Conservation (phyloP, 768 basidiomycete species). For the Lactifluus rugatus region DNA sequence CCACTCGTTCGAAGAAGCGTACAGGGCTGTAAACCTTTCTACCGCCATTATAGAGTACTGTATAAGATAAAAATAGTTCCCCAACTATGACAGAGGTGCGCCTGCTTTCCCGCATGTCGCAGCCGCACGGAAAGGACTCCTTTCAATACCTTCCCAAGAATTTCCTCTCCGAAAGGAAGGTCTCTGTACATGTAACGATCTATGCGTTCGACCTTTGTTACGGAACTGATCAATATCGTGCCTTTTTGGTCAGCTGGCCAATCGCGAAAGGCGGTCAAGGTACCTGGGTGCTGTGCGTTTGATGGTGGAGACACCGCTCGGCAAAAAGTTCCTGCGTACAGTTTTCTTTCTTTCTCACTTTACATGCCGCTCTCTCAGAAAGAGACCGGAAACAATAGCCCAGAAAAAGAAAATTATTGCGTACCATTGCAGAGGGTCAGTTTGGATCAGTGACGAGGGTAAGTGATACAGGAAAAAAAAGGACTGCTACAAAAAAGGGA, state of each 20-base stretch:
- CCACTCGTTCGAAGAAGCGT: not conserved
- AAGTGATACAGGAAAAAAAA: too few relatives aligned
- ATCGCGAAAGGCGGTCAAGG: not conserved
- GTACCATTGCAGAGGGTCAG: not conserved
- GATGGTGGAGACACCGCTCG: not conserved
- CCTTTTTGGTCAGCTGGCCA: not conserved
- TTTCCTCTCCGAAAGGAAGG: too few relatives aligned
- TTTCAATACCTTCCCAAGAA: too few relatives aligned
- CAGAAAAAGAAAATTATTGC: not conserved
- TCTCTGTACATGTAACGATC: not conserved
- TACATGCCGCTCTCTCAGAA: not conserved
- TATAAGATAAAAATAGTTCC: not conserved
- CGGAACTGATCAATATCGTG: not conserved
- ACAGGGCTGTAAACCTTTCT: too few relatives aligned
- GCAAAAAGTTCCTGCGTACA: not conserved
- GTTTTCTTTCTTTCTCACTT: not conserved
- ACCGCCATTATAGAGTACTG: not conserved
- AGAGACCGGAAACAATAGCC: not conserved
- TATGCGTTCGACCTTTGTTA: not conserved
- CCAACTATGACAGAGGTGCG: not conserved
- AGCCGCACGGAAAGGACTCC: too few relatives aligned
- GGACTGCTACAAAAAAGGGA: too few relatives aligned
- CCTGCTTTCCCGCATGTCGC: too few relatives aligned
- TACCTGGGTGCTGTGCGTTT: slow-evolving; percentile 6
- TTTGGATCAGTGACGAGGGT: too few relatives aligned